Evolutionary conservation across 2,329 filamentous ascomycete genomes (phyloP).

Genomic region (Lecanicillium sp.): DNA sequence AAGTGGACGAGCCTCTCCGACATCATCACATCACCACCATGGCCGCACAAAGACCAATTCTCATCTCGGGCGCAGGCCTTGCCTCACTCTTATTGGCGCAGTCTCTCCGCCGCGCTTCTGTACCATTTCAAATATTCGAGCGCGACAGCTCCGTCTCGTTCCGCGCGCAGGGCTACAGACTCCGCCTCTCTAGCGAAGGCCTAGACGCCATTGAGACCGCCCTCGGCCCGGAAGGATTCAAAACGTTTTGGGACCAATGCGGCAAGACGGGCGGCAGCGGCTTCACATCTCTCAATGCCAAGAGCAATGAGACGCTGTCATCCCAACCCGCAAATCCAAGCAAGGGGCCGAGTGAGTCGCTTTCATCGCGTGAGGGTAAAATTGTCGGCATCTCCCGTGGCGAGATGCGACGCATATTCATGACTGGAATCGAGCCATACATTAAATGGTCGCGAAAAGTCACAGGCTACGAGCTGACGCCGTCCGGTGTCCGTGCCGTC

Average conservation of each 20-base stretch:
- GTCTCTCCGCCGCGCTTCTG: slow-evolving; percentile 29
- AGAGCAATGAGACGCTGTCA: slow-evolving; percentile 32
- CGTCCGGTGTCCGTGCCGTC: slow-evolving; percentile 44
- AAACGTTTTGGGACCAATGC: slow-evolving; percentile 50
- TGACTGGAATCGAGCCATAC: slow-evolving; percentile 45
- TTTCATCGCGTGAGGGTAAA: slow-evolving; percentile 48
- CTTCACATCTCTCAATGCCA: slow-evolving; percentile 41
- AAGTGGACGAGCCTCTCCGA: no score
- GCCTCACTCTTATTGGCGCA: slow-evolving; percentile 36
- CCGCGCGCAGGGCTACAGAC: slow-evolving; percentile 55
- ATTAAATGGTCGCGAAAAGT: slow-evolving; percentile 51
- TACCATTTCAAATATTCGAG: slow-evolving; percentile 51
- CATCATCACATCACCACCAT: background rate
- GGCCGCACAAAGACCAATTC: slow-evolving; percentile 21
- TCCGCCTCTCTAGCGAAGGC: slow-evolving; percentile 49
- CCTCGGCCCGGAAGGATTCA: slow-evolving; percentile 37
- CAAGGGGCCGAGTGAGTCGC: slow-evolving; percentile 14
- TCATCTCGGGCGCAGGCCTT: slow-evolving; percentile 37
- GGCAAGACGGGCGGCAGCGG: slow-evolving; percentile 53
- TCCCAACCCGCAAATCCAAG: background rate
- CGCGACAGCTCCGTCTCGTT: slow-evolving; percentile 41
- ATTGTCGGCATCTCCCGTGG: slow-evolving; percentile 55
- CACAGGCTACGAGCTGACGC: slow-evolving; percentile 49
- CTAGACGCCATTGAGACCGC: slow-evolving; percentile 54
- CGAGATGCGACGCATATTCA: slow-evolving; percentile 53